These are phyloP conservation scores for Ophiognomonia clavigignenti-juglandacearum DNA, from an alignment of 2,329 filamentous ascomycete genomes.

Conservation along the genomic window DNA sequence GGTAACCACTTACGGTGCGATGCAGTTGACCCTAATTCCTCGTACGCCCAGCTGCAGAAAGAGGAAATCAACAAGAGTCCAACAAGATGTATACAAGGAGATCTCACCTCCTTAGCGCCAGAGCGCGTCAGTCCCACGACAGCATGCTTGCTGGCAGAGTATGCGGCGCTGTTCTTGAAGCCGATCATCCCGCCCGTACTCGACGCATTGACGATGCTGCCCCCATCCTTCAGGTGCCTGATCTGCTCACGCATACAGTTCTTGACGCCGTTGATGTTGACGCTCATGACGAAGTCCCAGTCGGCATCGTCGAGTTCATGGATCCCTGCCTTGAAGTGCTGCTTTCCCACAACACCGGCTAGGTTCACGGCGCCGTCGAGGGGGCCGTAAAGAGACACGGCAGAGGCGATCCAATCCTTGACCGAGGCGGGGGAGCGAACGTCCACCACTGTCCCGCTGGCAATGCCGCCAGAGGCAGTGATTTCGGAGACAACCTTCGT, in stretches of 20 bases:
- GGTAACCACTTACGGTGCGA: conserved; percentile 43
- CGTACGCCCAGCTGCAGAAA: too few relatives aligned
- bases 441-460: too few relatives aligned
- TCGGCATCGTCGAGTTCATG: conserved; percentile 41
- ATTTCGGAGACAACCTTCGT: too few relatives aligned
- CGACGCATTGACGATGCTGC: conserved; percentile 55
- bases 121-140: conserved; percentile 32
- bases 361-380: conserved; percentile 52
- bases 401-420: conserved; percentile 43
- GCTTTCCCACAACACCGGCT: conserved; percentile 43
- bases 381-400: conserved; percentile 44
- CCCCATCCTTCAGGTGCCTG: conserved; percentile 39
- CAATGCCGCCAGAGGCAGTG: too few relatives aligned
- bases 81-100: too few relatives aligned
- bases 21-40: conserved; percentile 41
- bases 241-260: conserved; percentile 44
- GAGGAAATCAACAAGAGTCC: too few relatives aligned
- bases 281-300: conserved; percentile 42
- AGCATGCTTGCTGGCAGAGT: conserved; percentile 33
- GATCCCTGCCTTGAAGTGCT: conserved; percentile 34
- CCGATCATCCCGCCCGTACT: conserved; percentile 47
- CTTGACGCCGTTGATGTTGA: conserved; percentile 49
- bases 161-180: conserved; percentile 33
- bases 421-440: too few relatives aligned
- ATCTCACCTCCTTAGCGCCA: conserved; percentile 33